Percentiles rank a stretch among this genome's conserved stretches.
Conservation (phyloP, 768 basidiomycete genomes). For the Trametopsis cervina region DNA sequence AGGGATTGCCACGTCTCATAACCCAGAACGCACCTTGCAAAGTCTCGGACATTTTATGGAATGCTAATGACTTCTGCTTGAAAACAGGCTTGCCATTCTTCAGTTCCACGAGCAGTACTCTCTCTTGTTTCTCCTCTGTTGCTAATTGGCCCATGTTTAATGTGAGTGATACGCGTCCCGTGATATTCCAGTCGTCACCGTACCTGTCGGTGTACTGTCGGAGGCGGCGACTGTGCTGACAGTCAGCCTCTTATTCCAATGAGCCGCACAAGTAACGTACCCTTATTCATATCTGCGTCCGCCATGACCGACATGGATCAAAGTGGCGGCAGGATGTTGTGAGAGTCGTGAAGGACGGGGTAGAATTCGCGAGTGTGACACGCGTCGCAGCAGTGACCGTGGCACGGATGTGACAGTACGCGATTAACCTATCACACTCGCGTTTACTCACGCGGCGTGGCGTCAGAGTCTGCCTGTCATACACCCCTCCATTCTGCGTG, state of each 20-base stretch:
- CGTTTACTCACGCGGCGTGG: too few relatives aligned
- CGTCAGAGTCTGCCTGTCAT: constrained; percentile 27
- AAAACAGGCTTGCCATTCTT: constrained; percentile 74
- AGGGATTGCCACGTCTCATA: background rate
- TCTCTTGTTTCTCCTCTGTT: constrained; percentile 31
- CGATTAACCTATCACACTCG: constrained; percentile 3
- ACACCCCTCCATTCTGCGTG: constrained; percentile 23
- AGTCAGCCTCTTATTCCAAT: too few relatives aligned
- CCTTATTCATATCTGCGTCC: constrained; percentile 27
- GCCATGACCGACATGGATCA: constrained; percentile 29
- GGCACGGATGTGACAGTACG: constrained; percentile 56
- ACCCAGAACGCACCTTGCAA: constrained; percentile 53
- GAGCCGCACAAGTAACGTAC: constrained; percentile 21
- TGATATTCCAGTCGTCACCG: too few relatives aligned
- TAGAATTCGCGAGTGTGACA: constrained; percentile 26
- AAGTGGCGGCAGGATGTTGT: background rate
- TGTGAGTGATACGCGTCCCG: background rate
- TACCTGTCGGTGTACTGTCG: background rate
- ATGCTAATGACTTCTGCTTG: constrained; percentile 66
- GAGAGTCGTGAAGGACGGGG: constrained; percentile 11
- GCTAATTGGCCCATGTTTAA: constrained; percentile 1
- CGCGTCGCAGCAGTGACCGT: constrained; percentile 22
- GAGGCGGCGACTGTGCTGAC: too few relatives aligned
- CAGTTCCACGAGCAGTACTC: constrained; percentile 47
- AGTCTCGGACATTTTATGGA: constrained; percentile 77